Base-by-base conservation (phyloP, 768 basidiomycete species). In the Mycena floridula region DNA sequence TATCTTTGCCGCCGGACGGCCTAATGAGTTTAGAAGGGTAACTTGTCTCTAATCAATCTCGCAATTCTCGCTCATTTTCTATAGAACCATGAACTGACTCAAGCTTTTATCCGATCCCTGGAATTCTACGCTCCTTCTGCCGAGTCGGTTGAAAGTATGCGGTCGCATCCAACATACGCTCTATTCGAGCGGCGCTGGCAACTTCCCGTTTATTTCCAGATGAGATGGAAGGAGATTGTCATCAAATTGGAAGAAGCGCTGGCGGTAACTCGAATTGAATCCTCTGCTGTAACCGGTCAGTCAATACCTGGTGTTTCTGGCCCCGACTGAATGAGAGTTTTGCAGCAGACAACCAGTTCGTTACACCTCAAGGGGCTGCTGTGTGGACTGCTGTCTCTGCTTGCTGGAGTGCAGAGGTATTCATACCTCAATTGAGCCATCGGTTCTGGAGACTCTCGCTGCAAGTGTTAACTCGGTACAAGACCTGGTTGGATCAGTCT, bases 211-310 rank as follows among this genome's bases (percentile, higher is more conserved):
- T 98, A 98, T 59, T 98, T 95, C 61, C 96, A 99, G 57, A 69
- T 99, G 48, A 77, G 95, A 36, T 95, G 94, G 91, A 96, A 96
- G 63, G 95, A 96, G 57, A 88, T 95, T 42, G 80, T 93, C 0
- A 66, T 74, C 1, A 72, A 69, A 40, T 65, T 96, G 13, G 96
- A 99, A 64, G 82, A 84, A 11, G 63, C 67, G 2, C 64, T 98
- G 12, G 57, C 63, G 15, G 55, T 57, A 16, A 61, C 67, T 20
- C 63, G 62, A 35, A 57, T 82, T 20, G 72, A 74, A 37, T 59
- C 70, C 11, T 59, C 55, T 7, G 54, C 61, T 16, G 57, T 73
- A 82, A 79, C 39, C 41, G 59, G 44, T 40, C 28, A 30, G 43
- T 32, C 18, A 18, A 23, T 26, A 13, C 18, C n/a, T 21, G 7